A percentile compares a stretch with the other conserved stretches of the same genome.
These are phyloP conservation scores for Polytrichum commune DNA, from an alignment of 225 moss, liverwort and hornwort species.

Conservation along the genomic window DNA sequence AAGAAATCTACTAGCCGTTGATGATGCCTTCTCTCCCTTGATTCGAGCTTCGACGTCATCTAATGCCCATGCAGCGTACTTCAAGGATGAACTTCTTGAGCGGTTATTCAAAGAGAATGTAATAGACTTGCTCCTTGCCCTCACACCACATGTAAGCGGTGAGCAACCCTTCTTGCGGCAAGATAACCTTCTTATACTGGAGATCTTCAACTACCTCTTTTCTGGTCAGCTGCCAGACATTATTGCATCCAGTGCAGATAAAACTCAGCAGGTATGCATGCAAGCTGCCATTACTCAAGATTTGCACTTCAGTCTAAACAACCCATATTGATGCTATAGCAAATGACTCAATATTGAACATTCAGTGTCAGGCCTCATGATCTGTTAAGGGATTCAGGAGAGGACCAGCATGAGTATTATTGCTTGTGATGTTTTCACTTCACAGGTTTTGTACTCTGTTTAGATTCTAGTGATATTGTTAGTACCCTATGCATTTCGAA, in stretches of 20 bases:
- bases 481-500: too few species aligned
- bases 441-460: too few species aligned
- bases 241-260: constrained; percentile 51
- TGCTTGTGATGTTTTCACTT: background rate
- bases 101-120: constrained; percentile 76
- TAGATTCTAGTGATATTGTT: too few species aligned
- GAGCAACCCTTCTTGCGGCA: constrained; percentile 68
- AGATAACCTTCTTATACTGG: constrained; percentile 77
- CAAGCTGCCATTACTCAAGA: too few species aligned
- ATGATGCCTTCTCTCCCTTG: constrained; percentile 53
- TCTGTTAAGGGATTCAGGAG: too few species aligned
- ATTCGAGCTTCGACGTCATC: constrained; percentile 37
- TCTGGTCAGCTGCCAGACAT: constrained; percentile 61
- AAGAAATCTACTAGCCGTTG: constrained; percentile 76
- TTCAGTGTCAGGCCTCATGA: background rate
- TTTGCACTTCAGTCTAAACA: too few species aligned
- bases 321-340: too few species aligned
- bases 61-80: constrained; percentile 40
- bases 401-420: too few species aligned
- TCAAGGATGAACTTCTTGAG: constrained; percentile 79
- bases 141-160: constrained; percentile 75
- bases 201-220: constrained; percentile 67
- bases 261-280: constrained; percentile 40
- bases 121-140: constrained; percentile 83
- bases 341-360: too few species aligned